These are phyloP conservation scores for Pulveroboletus sp. DNA, from an alignment of 768 basidiomycete species.

Conservation along the genomic window DNA sequence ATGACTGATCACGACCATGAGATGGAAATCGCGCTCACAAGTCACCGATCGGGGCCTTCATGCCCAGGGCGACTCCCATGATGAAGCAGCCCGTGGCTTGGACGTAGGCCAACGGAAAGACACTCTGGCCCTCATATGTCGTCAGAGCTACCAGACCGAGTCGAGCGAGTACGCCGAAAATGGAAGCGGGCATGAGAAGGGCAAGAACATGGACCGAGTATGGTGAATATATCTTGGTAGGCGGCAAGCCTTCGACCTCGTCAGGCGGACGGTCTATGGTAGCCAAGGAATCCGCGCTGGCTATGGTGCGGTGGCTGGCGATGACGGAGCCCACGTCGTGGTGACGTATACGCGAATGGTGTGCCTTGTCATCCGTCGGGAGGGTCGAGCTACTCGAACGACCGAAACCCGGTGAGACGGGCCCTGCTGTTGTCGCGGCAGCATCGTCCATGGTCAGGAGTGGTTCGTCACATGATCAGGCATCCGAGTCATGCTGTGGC, in stretches of 20 bases:
- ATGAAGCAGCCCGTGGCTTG: conserved; percentile 87
- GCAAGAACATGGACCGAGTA: conserved; percentile 61
- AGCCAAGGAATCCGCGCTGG: conserved; percentile 37
- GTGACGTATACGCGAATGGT: conserved; percentile 3
- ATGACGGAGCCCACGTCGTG: conserved; percentile 34
- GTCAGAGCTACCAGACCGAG: conserved; percentile 74
- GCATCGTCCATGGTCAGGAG: conserved; percentile 4
- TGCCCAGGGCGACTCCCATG: conserved; percentile 76
- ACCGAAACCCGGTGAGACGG: no score
- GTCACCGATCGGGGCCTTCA: conserved; percentile 68
- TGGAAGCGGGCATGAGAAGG: conserved; percentile 74
- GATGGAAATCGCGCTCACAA: conserved; percentile 51
- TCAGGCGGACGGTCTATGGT: conserved; percentile 41
- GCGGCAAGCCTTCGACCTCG: conserved; percentile 30
- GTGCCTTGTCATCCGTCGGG: conserved; percentile 2
- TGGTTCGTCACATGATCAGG: conserved; percentile 10
- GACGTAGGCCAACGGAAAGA: conserved; percentile 81
- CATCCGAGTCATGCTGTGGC: neutral
- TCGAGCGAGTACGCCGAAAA: conserved; percentile 80
- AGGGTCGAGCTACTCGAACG: no score
- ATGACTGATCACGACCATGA: conserved; percentile 6
- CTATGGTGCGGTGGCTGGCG: conserved; percentile 32
- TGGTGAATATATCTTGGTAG: conserved; percentile 43
- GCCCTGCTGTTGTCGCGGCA: neutral
- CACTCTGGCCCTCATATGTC: conserved; percentile 66